Evolutionary conservation across 148 eudicot genomes (phyloP).

Genomic region (Agrostemma githago): DNA sequence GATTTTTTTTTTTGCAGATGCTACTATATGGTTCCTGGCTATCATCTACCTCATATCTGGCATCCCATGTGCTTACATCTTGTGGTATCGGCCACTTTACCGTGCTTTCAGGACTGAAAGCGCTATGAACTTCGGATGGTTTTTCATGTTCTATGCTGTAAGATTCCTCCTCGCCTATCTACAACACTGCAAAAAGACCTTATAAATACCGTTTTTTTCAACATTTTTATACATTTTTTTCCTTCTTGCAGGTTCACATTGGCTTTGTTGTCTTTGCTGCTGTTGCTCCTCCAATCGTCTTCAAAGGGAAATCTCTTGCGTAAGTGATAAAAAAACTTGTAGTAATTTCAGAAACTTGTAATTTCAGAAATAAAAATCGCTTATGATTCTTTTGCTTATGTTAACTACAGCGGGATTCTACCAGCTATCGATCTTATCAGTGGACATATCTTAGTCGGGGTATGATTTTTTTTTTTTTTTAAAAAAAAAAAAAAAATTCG

Average conservation of each 20-base stretch:
- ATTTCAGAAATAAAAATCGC: neutral
- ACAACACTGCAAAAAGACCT: neutral
- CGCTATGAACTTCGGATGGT: constrained; percentile 82
- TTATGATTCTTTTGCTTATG: neutral
- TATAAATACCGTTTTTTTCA: constrained; percentile 6
- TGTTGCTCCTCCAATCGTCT: constrained; percentile 71
- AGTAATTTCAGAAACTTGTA: no score
- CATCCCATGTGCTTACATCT: constrained; percentile 73
- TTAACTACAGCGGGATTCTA: constrained; percentile 66
- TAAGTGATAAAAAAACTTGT: constrained; percentile 29
- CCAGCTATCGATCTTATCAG: constrained; percentile 77
- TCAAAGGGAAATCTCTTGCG: constrained; percentile 72
- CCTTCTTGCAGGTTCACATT: constrained; percentile 64
- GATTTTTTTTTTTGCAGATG: constrained; percentile 33
- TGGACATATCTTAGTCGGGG: constrained; percentile 56
- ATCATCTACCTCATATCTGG: constrained; percentile 87
- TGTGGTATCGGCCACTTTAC: constrained; percentile 93
- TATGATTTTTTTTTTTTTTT: constrained; percentile 18
- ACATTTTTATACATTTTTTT: neutral
- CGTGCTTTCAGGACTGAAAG: constrained; percentile 82
- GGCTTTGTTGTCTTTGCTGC: constrained; percentile 62
- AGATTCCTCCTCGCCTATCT: neutral
- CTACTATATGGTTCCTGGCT: constrained; percentile 86
- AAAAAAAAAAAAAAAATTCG: no score
- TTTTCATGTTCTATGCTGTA: constrained; percentile 83